A percentile compares a stretch with the other conserved stretches of the same genome.
Conservation (phyloP, 73 alveolate species). For the Symbiodinium pilosum region DNA sequence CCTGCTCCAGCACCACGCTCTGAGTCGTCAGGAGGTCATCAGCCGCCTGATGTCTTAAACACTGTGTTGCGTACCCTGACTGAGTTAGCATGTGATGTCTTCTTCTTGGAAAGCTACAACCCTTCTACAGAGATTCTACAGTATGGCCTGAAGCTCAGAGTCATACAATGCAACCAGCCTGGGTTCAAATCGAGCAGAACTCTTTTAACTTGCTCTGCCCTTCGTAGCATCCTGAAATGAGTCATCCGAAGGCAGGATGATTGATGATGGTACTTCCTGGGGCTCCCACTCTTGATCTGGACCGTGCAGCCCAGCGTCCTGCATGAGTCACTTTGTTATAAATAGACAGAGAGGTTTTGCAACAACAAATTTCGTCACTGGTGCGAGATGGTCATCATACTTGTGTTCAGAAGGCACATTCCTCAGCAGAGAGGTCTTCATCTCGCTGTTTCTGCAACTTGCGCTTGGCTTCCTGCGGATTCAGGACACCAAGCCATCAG, state of each 20-base stretch:
- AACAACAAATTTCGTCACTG: no score
- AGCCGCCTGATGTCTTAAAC: not conserved
- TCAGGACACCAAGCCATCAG: no score
- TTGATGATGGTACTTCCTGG: not conserved
- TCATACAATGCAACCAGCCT: constrained; percentile 2
- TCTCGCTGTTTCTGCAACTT: not conserved
- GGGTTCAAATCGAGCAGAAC: no score
- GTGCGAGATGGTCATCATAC: not conserved
- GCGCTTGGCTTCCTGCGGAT: not conserved
- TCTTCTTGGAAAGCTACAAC: no score
- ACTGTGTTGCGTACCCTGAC: no score
- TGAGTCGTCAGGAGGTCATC: not conserved
- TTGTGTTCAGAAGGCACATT: not conserved
- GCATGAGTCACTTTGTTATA: no score
- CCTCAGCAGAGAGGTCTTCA: not conserved
- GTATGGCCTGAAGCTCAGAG: constrained; percentile 1
- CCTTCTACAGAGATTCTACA: no score
- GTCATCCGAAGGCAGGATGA: not conserved
- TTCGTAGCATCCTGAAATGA: no score
- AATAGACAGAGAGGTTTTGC: no score
- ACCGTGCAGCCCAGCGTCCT: no score
- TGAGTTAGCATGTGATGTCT: no score
- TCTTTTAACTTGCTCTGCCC: no score
- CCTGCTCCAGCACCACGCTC: not conserved
- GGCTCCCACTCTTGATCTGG: not conserved